These are phyloP conservation scores for Rhizopus sp. DNA, from an alignment of 371 early-diverging fungal genomes.

Conservation along the genomic window DNA sequence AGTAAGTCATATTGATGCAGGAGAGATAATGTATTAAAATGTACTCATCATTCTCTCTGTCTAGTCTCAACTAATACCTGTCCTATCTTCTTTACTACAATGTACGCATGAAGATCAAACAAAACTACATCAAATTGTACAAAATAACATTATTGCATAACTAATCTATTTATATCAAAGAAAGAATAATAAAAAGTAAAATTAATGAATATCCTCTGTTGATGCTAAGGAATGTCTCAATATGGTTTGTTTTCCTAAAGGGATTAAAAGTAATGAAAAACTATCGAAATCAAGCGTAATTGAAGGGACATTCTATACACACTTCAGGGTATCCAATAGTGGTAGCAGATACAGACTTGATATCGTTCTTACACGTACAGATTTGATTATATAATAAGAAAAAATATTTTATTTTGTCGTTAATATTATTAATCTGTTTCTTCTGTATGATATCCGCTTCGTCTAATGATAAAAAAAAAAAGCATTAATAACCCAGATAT, in stretches of 20 bases:
- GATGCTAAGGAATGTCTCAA: too few relatives aligned
- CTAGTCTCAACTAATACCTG: constrained; percentile 38
- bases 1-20: constrained; percentile 31
- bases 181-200: not conserved
- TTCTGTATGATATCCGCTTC: constrained; percentile 55
- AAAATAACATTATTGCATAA: not conserved
- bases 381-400: not conserved
- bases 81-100: constrained; percentile 33
- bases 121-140: constrained; percentile 17
- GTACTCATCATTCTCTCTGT: constrained; percentile 8
- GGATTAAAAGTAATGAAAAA: too few relatives aligned
- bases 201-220: too few relatives aligned
- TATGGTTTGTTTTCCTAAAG: too few relatives aligned
- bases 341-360: too few relatives aligned
- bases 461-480: constrained; percentile 24
- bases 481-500: not conserved
- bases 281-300: too few relatives aligned
- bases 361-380: too few relatives aligned
- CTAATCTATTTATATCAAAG: not conserved
- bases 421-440: constrained; percentile 36
- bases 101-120: constrained; percentile 34
- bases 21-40: not conserved
- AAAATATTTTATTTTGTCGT: not conserved
- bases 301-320: too few relatives aligned
- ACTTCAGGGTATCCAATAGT: too few relatives aligned